Base-by-base conservation (phyloP, 106 monocot genomes). In the Dendrobium catenatum region DNA sequence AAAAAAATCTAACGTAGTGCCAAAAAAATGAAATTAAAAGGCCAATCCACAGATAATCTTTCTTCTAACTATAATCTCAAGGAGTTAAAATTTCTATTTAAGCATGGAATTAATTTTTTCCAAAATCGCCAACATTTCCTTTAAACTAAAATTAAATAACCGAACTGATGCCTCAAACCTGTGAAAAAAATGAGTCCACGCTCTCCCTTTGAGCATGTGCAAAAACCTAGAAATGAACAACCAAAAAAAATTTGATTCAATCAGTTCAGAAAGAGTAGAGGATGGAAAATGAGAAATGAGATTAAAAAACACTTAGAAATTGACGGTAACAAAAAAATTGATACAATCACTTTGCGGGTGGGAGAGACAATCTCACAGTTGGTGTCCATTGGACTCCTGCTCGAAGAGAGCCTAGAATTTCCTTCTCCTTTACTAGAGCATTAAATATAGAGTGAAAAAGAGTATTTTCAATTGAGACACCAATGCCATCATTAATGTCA, bases 371-470 rank as follows among this genome's bases (percentile, higher is more conserved):
- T 77, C 89, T 83, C 90, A 97, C 97, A 84, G 88, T 76, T 84
- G 97, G 97, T 55, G 97, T 97, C 97, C 97, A 97, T 67, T 94
- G 94, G 75, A 86, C 86, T 84, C 97, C 97, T 56, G 94, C 94
- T 82, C 97, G 92, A 15, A 94, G 80, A 72, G 92, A 89, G 72
- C 96, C 96, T 85, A 94, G 92, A 24, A 97, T 79, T 58, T 86
- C 87, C 47, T 87, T 88, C 56, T 91, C 97, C 77, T 94, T 97
- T 42, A 94, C 77, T 72, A 94, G 43, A 42, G 85, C 88, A 85
- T 91, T 97, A 80, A 97, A 97, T 75, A 92, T 82, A 40, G 94
- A 92, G 55, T 97, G 97, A 79, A 97, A 92, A 80, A 97, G 92
- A 33, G 89, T 27, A 85, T 76, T 85, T 86, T 97, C 97, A 42